A percentile compares a stretch with the other conserved stretches of the same genome.
These are phyloP conservation scores for Boletus holoroseus DNA, from an alignment of 1,284 basidiomycete genomes.

Conservation along the genomic window DNA sequence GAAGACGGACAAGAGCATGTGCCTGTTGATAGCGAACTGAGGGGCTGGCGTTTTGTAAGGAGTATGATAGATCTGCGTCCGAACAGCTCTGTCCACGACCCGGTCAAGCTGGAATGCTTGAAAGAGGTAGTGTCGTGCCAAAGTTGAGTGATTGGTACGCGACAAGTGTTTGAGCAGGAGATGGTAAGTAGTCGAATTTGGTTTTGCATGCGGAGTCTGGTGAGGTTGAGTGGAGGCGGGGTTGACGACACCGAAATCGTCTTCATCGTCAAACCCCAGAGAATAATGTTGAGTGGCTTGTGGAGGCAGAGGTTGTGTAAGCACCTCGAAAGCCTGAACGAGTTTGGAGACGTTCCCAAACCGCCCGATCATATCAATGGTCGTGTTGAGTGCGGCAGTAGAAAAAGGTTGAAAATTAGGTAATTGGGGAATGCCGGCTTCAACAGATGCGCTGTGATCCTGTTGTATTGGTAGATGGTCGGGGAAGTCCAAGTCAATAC, in stretches of 20 bases:
- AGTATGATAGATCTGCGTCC: conserved; percentile 23
- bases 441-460: conserved; percentile 8
- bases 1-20: conserved; percentile 51
- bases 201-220: conserved; percentile 44
- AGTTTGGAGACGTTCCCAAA: conserved; percentile 56
- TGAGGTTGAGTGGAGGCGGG: conserved; percentile 36
- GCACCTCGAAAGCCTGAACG: conserved; percentile 68
- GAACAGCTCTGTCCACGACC: conserved; percentile 31
- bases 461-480: conserved; percentile 41
- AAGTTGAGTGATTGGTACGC: conserved; percentile 40
- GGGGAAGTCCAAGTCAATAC: conserved; percentile 66
- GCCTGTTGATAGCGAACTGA: conserved; percentile 48
- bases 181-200: conserved; percentile 67
- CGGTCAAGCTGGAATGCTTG: conserved; percentile 52
- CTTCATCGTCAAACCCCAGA: conserved; percentile 57
- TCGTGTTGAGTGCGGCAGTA: conserved; percentile 64
- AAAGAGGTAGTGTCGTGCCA: conserved; percentile 68
- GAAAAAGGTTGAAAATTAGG: conserved; percentile 48
- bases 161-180: conserved; percentile 56
- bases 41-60: conserved; percentile 42
- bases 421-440: conserved; percentile 22
- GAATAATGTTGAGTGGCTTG: conserved; percentile 42
- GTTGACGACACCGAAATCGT: conserved; percentile 51
- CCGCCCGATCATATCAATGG: conserved; percentile 62
- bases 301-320: conserved; percentile 60